Conservation (phyloP, 176 grass and related monocot species). For the Thalia dealbata region DNA sequence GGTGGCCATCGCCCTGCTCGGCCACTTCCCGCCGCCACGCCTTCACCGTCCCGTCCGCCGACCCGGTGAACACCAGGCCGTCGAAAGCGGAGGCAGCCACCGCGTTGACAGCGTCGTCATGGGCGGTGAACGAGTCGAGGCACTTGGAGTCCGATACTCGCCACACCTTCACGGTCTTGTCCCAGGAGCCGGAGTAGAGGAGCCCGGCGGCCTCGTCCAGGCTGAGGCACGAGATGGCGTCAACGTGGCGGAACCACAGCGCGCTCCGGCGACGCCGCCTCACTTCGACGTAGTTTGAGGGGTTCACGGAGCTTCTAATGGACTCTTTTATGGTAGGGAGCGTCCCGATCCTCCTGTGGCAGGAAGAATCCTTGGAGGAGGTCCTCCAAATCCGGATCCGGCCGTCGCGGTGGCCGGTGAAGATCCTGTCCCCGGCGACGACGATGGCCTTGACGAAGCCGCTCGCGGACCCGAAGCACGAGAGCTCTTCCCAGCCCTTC, state of each 20-base stretch:
- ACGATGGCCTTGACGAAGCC: constrained; percentile 53
- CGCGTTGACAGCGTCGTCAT: constrained; percentile 52
- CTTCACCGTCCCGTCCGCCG: constrained; percentile 48
- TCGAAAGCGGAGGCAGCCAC: constrained; percentile 23
- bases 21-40: constrained; percentile 29
- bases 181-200: constrained; percentile 54
- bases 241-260: constrained; percentile 36
- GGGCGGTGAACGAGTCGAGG: constrained; percentile 30
- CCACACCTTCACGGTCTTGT: constrained; percentile 44
- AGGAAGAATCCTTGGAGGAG: not conserved
- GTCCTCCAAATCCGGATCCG: constrained; percentile 42
- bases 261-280: not conserved
- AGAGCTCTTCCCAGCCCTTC: constrained; percentile 23
- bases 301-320: constrained; percentile 32
- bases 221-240: constrained; percentile 51
- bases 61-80: constrained; percentile 37
- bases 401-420: constrained; percentile 53
- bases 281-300: constrained; percentile 25
- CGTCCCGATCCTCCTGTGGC: constrained; percentile 26
- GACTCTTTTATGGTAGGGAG: constrained; percentile 33
- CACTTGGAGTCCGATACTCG: constrained; percentile 28
- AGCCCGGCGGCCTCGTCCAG: constrained; percentile 31
- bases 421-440: constrained; percentile 22
- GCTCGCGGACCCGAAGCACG: constrained; percentile 26
- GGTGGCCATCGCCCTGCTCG: not conserved